These are phyloP conservation scores for Coriolopsis trogii DNA, from an alignment of 1,284 basidiomycete genomes.

Conservation along the genomic window DNA sequence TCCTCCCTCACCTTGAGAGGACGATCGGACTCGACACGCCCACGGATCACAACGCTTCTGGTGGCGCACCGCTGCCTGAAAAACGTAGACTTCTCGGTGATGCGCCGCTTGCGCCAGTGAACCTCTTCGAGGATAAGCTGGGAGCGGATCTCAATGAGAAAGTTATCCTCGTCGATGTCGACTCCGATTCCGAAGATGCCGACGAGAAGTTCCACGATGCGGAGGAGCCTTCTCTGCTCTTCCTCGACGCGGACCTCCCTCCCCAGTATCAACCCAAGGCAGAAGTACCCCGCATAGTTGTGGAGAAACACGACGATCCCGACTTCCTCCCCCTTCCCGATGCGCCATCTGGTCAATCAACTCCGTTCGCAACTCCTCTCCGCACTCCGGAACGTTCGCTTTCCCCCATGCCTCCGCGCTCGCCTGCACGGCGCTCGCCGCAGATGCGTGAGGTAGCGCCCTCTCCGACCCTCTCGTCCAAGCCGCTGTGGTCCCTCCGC, in stretches of 20 bases:
- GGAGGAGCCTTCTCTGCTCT: slow-evolving; percentile 27
- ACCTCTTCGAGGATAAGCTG: slow-evolving; percentile 11
- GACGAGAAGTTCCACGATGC: slow-evolving; percentile 45
- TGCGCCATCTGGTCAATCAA: slow-evolving; percentile 9
- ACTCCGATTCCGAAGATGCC: slow-evolving; percentile 21
- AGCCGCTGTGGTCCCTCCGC: slow-evolving; percentile 45
- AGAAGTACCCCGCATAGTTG: slow-evolving; percentile 21
- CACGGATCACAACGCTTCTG: slow-evolving; percentile 9
- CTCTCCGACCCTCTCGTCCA: slow-evolving; percentile 27
- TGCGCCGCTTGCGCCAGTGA: slow-evolving; percentile 10
- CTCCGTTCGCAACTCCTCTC: slow-evolving; percentile 29
- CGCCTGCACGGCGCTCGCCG: slow-evolving; percentile 28
- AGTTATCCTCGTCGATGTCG: slow-evolving; percentile 5
- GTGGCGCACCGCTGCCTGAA: slow-evolving; percentile 12
- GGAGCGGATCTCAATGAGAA: slow-evolving; percentile 12
- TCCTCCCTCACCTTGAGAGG: slow-evolving; percentile 39
- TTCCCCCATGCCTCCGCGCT: slow-evolving; percentile 22
- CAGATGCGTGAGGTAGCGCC: slow-evolving; percentile 36
- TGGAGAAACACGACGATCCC: slow-evolving; percentile 32
- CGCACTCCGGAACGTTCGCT: slow-evolving; percentile 16
- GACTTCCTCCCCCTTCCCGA: slow-evolving; percentile 36
- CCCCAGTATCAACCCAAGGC: slow-evolving; percentile 21
- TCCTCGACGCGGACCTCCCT: slow-evolving; percentile 20
- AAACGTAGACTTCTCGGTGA: slow-evolving; percentile 19
- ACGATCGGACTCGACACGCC: slow-evolving; percentile 16